These are phyloP conservation scores for Metschnikowia colocasiae DNA, from an alignment of 805 yeast genomes.

Conservation along the genomic window DNA sequence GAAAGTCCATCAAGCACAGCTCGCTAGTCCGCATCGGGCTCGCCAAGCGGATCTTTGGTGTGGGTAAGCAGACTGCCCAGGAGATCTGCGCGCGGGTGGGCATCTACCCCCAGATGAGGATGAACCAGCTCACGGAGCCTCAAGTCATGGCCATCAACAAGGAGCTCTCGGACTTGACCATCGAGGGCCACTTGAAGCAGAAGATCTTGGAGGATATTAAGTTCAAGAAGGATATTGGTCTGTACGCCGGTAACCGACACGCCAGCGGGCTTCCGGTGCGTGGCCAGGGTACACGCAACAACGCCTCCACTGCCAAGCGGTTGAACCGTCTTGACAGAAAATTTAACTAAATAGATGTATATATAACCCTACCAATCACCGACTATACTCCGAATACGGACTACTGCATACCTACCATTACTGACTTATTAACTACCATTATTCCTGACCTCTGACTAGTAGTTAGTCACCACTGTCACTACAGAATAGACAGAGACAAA, in stretches of 20 bases:
- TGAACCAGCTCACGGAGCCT: constrained; percentile 87
- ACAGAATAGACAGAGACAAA: too few relatives aligned
- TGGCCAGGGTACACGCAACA: constrained; percentile 91
- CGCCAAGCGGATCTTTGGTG: constrained; percentile 78
- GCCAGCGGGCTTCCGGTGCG: constrained; percentile 60
- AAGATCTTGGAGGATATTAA: constrained; percentile 73
- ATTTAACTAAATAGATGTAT: constrained; percentile 8
- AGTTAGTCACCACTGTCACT: too few relatives aligned
- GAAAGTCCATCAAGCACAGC: constrained; percentile 42
- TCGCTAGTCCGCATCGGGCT: constrained; percentile 54
- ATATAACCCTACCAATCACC: constrained; percentile 1
- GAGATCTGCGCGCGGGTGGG: constrained; percentile 83
- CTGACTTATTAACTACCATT: too few relatives aligned
- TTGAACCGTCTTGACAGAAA: constrained; percentile 73
- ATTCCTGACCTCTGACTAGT: too few relatives aligned
- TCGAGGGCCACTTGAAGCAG: constrained; percentile 77
- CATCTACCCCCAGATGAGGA: constrained; percentile 88
- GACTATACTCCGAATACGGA: too few relatives aligned
- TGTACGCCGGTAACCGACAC: constrained; percentile 87
- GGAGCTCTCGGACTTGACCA: constrained; percentile 76
- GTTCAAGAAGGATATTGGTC: constrained; percentile 75
- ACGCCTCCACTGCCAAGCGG: constrained; percentile 85
- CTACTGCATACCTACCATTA: too few relatives aligned
- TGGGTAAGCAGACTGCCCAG: constrained; percentile 72
- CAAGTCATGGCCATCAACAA: constrained; percentile 83